A percentile compares a stretch with the other conserved stretches of the same genome.
These are phyloP conservation scores for Leishmania lainsoni DNA, from an alignment of 208 protist genomes.

Conservation along the genomic window DNA sequence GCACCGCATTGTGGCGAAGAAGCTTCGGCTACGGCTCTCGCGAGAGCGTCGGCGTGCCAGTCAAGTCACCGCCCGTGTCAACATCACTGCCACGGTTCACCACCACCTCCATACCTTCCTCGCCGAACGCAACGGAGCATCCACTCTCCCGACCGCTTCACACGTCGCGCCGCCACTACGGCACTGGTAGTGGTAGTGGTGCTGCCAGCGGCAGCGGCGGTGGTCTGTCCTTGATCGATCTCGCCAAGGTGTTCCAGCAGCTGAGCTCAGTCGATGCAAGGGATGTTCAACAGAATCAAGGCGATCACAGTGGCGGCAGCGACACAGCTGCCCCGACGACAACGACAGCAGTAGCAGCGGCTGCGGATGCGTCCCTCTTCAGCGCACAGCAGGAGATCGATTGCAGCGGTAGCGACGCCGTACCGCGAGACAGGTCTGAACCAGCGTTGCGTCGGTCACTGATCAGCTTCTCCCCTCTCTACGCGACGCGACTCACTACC, in stretches of 20 bases:
- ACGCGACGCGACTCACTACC: conserved; percentile 31
- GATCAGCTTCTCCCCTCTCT: conserved; percentile 26
- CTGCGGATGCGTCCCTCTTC: not conserved
- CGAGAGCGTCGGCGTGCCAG: not conserved
- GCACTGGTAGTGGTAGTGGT: not conserved
- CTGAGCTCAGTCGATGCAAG: conserved; percentile 6
- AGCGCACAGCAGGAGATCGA: not conserved
- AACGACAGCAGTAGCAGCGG: not conserved
- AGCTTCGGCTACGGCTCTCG: not conserved
- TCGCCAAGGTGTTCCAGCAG: conserved; percentile 55
- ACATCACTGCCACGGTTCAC: not conserved
- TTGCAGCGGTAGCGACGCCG: not conserved
- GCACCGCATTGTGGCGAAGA: conserved; percentile 1
- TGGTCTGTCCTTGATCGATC: conserved; percentile 34
- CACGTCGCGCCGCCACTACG: not conserved
- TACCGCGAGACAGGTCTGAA: not conserved
- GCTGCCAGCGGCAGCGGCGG: not conserved
- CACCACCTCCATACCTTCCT: not conserved
- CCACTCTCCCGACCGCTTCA: not conserved
- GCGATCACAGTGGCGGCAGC: too few species aligned
- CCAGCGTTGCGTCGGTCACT: not conserved
- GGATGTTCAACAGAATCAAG: not conserved
- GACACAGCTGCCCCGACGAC: not conserved
- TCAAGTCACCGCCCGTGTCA: not conserved
- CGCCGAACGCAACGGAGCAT: not conserved